A percentile compares a stretch with the other conserved stretches of the same genome.
phyloP scores from a whole-genome alignment of 2,329 filamentous ascomycete species.

The Trichophyton verrucosum region DNA sequence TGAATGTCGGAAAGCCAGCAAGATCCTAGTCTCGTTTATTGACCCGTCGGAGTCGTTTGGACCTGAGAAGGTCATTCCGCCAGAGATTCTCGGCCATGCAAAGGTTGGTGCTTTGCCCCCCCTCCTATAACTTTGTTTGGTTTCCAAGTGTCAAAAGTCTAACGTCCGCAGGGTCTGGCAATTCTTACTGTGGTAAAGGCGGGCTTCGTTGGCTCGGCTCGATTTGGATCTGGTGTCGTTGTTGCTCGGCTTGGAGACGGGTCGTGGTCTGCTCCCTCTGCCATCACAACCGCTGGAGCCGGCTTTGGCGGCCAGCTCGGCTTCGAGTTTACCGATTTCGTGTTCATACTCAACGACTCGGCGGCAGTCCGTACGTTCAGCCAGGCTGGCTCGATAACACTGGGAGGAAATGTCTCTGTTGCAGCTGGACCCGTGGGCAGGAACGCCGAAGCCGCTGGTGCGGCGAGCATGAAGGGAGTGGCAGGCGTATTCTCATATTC shows the following conservation, averaged over 20 bases:
- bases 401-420: slow-evolving; percentile 92
- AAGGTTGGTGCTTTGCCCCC: slow-evolving; percentile 47
- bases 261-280: slow-evolving; percentile 39
- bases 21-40: slow-evolving; percentile 88
- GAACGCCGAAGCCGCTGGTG: slow-evolving; percentile 91
- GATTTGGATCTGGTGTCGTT: slow-evolving; percentile 39
- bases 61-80: slow-evolving; percentile 94
- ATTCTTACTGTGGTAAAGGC: slow-evolving; percentile 40
- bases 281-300: slow-evolving; percentile 37
- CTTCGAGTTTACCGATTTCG: slow-evolving; percentile 53
- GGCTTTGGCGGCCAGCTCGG: slow-evolving; percentile 41
- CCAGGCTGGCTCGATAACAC: slow-evolving; percentile 77
- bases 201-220: slow-evolving; percentile 39
- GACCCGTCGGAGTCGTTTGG: slow-evolving; percentile 88
- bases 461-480: slow-evolving; percentile 77
- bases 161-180: slow-evolving; percentile 32
- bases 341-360: slow-evolving; percentile 93
- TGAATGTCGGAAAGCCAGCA: slow-evolving; percentile 94
- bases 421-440: slow-evolving; percentile 87
- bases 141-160: background rate
- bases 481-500: slow-evolving; percentile 93
- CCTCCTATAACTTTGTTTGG: too few relatives aligned
- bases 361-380: slow-evolving; percentile 86
- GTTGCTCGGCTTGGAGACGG: slow-evolving; percentile 39
- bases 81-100: slow-evolving; percentile 74